Base-by-base conservation (phyloP, 495 filamentous ascomycete genomes). In the Podospora fimiseda region DNA sequence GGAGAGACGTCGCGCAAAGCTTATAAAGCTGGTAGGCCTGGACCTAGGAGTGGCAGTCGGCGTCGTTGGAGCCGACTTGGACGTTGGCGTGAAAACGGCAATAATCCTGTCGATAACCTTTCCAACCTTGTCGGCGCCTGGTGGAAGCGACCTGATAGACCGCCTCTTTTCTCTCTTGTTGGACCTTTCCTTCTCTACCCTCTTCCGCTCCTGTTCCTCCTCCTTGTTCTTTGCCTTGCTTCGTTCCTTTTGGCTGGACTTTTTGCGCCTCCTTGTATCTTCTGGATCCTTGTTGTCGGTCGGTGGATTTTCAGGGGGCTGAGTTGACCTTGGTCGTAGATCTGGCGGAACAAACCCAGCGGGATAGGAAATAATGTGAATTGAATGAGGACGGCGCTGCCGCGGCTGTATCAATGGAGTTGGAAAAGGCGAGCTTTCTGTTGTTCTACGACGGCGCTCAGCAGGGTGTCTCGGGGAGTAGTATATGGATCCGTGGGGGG, bases 341-440 rank as follows among this genome's bases (percentile, higher is more conserved):
- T 81, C 77, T 51, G 64, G 60, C 2, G 75, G 75, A 16, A 75
- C 59, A 51, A 74, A 78, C 19, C 77, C 75, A 11, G 74, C 48
- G 13, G 78, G 77, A 52, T 78, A 74, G 19, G 76, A 76, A 38
- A 78, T 64, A 58, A 81, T 79, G 59, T 80, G 76, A 49, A 81
- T 80, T 13, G 75, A 74, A 53, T 80, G 76, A 40, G 72, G 77
- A 19, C 78, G 68, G 51, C 76, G 74, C 18, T 67, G 68, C 50
- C 77, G 74, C 42, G 78, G 72, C 55, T 70, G 69, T 50, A 76
- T 80, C 36, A 73, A 68, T 42, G 78, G 74, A 20, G 62, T 65
- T 22, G 78, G 78, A 48, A 75, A 69, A 15, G 50, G 56, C 27
- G 68, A 59, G n/a, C 46, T 46, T 33, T 48, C 30, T 13, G 43